Percentiles rank a stretch among this genome's conserved stretches.
Evolutionary conservation across 352 stramenopile species (phyloP).

Genomic region (Halophytophthora polymorphica): DNA sequence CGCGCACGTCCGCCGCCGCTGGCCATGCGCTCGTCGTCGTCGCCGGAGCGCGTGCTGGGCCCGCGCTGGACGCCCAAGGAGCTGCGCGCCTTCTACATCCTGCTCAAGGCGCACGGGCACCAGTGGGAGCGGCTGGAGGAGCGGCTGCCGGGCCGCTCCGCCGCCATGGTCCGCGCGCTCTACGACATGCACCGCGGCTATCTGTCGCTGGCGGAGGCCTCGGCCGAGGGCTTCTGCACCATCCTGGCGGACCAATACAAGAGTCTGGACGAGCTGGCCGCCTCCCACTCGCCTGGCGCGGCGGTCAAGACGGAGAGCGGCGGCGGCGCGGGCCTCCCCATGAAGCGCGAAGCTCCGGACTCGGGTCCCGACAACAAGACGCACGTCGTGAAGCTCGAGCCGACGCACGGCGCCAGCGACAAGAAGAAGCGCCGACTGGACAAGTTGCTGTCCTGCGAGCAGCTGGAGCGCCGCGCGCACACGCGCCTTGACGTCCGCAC

Average conservation of each 20-base stretch:
- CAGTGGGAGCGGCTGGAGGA: conserved; percentile 55
- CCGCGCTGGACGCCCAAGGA: conserved; percentile 61
- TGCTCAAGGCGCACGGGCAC: conserved; percentile 47
- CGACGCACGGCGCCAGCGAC: conserved; percentile 1
- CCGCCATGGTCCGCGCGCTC: conserved; percentile 57
- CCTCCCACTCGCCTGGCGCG: neutral
- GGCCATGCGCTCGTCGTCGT: no score
- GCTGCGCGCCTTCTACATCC: conserved; percentile 65
- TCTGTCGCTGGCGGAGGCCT: conserved; percentile 60
- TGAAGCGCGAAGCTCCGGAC: conserved; percentile 9
- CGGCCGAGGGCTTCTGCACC: conserved; percentile 65
- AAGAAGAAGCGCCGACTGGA: conserved; percentile 56
- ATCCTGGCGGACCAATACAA: conserved; percentile 74
- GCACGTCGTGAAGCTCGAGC: neutral
- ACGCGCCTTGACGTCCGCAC: conserved; percentile 23
- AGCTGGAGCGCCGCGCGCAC: conserved; percentile 18
- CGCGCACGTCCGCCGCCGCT: no score
- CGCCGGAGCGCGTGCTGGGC: conserved; percentile 25
- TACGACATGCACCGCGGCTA: conserved; percentile 72
- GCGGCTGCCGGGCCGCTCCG: conserved; percentile 43
- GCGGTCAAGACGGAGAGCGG: neutral
- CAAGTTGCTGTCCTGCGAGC: conserved; percentile 29
- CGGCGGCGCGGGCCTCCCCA: conserved; percentile 3
- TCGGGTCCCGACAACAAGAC: neutral
- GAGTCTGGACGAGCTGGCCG: conserved; percentile 24